Evolutionary conservation across 2,329 filamentous ascomycete species (phyloP).

Genomic region (Hypoxylon sp.): DNA sequence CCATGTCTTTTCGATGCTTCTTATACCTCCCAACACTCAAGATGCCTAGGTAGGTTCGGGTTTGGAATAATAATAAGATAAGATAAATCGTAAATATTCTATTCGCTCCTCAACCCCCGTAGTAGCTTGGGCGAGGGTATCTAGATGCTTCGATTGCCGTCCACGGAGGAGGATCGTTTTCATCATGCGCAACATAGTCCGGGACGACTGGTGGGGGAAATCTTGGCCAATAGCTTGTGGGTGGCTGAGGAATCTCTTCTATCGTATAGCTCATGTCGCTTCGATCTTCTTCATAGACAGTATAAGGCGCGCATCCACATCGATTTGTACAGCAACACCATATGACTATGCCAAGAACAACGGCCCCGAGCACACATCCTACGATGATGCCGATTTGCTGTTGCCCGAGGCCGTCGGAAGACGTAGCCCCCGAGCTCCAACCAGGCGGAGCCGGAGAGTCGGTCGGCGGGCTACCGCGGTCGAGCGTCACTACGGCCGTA

Average conservation of each 20-base stretch:
- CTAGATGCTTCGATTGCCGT: conserved; percentile 29
- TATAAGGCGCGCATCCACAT: conserved; percentile 34
- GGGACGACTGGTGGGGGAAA: conserved; percentile 49
- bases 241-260: conserved; percentile 11
- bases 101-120: conserved; percentile 9
- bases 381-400: conserved; percentile 52
- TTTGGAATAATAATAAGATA: conserved; percentile 44
- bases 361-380: conserved; percentile 47
- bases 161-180: conserved; percentile 17
- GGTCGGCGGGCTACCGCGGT: conserved; percentile 43
- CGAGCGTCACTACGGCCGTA: conserved; percentile 52
- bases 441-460: conserved; percentile 21
- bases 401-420: conserved; percentile 43
- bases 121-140: conserved; percentile 16
- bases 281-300: conserved; percentile 30
- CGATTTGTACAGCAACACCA: conserved; percentile 47
- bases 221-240: conserved; percentile 36
- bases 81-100: background rate
- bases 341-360: conserved; percentile 46
- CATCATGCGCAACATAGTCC: conserved; percentile 36
- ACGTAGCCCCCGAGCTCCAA: conserved; percentile 26
- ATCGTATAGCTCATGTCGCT: conserved; percentile 7
- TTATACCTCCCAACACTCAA: background rate
- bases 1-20: background rate
- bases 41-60: conserved; percentile 45